Evolutionary conservation across 208 protist species (phyloP), one percentile per base, ranked within the genome.

Genomic region (Leishmania aethiopica): DNA sequence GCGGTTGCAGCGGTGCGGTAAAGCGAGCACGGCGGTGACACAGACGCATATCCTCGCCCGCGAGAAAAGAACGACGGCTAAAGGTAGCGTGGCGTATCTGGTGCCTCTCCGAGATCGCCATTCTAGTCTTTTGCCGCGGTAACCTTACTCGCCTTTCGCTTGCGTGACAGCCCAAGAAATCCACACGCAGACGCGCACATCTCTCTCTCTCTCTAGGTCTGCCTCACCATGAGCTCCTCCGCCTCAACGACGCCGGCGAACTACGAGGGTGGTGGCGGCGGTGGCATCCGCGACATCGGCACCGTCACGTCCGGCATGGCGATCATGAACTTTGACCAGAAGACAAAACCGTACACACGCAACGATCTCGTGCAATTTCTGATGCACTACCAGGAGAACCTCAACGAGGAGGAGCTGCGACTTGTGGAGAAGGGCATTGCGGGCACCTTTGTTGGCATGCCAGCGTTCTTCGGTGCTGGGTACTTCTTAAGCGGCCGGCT

Each of bases 301-400:
- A 95, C 92, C n/a, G 93, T 96, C n/a, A 95, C 92, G 32, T 92
- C 88, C 2, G 92, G 92, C 60, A 96, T 96, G 93, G 92, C 91
- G 35, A 86, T 96, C 79, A 93, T 94, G 90, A 94, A 93, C 82
- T 96, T 95, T 82, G 92, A 96, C 57, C 82, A 94, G 60, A 95
- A 95, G 77, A 96, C 93, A 17, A 88, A 89, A 62, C 93, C 93
- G n/a, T 95, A 95, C 84, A 96, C 90, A 28, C 93, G 93, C n/a
- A 72, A 84, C 17, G 93, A 96, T 75, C 66, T 96, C 49, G 73
- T 96, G 40, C 74, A 89, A 25, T 96, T 96, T 84, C 83, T 96
- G 53, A 82, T 85, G 78, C 84, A 95, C 84, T 94, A 95, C 78
- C 84, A 94, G 75, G 78, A 90, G 19, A 96, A 94, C 79, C 84